These are phyloP conservation scores for Blastobotrys persicus DNA, from an alignment of 1,139 yeast genomes.

Conservation along the genomic window DNA sequence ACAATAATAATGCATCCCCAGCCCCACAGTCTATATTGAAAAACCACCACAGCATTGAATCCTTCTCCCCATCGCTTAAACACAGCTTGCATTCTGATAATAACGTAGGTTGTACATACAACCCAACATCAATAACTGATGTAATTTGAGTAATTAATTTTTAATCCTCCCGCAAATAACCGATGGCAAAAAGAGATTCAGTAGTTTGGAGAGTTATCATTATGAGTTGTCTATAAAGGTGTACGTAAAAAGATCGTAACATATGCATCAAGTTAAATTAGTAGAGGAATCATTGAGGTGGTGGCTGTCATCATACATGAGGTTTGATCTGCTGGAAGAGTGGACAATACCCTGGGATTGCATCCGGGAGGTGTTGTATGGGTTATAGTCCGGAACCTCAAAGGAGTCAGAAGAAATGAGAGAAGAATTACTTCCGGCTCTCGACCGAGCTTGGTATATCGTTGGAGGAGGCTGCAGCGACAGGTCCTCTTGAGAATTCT, in stretches of 20 bases:
- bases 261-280: neutral
- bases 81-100: neutral
- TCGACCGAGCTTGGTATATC: neutral
- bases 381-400: neutral
- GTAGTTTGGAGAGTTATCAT: too few species aligned
- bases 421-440: neutral
- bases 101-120: neutral
- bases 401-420: neutral
- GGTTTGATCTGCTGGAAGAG: neutral
- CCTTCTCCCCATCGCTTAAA: neutral
- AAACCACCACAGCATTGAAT: neutral
- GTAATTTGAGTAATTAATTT: neutral
- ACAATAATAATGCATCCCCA: neutral
- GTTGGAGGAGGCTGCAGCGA: constrained; percentile 6
- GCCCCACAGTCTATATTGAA: neutral
- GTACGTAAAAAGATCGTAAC: neutral
- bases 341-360: neutral
- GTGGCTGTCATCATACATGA: neutral
- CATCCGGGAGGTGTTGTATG: neutral
- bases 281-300: neutral
- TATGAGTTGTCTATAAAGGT: neutral
- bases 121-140: neutral
- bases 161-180: too few species aligned
- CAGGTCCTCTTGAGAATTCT: neutral
- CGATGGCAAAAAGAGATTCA: too few species aligned